Evolutionary conservation across 495 filamentous ascomycete genomes (phyloP), one percentile per base, ranked within the genome.

Genomic region (Penicillium taxi): DNA sequence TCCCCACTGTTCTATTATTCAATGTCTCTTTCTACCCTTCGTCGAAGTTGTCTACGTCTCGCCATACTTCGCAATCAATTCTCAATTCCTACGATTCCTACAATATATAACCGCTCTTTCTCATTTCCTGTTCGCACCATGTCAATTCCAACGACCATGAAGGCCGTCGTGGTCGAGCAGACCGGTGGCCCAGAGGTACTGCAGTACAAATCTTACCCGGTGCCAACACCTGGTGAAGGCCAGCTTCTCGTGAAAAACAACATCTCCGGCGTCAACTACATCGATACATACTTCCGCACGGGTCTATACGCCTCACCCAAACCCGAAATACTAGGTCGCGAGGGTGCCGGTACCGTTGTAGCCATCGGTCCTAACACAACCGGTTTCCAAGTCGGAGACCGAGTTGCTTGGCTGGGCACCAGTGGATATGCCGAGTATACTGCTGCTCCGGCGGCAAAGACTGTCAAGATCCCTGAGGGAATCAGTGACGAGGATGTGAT

Each of bases 231-330:
- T 19, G 61, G 75, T 34, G 76, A 81, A 26, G 81, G 78, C 30
- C 70, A 96, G 40, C 42, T 96, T 19, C 73, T 96, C 2, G 75
- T 96, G 30, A 84, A 84, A 60, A 96, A 96, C 55, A 77, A 85
- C 37, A 83, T 77, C 50, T 73, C 84, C 28, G 90, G 90, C 12
- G 67, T 96, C 36, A 95, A 96, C 61, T 96, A 78, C 63, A 94
- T 96, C 56, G 61, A 67, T 46, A 84, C 82, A 27, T 95, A 96
- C 61, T 94, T 89, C 78, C 86, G 90, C 47, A 80, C 76, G 7
- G 91, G 91, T 14, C 77, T 95, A 25, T 98, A 96, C 66, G 69
- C 74, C 0, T 62, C 78, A 3, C 68, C 84, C 2, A 80, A 81
- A 51, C 91, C 90, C 11, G 76, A 84, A 42, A 75, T 86, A 37